Evolutionary conservation across 1,139 yeast genomes (phyloP), one percentile per base, ranked within the genome.

Genomic region (Yamadazyma membranifaciens): DNA sequence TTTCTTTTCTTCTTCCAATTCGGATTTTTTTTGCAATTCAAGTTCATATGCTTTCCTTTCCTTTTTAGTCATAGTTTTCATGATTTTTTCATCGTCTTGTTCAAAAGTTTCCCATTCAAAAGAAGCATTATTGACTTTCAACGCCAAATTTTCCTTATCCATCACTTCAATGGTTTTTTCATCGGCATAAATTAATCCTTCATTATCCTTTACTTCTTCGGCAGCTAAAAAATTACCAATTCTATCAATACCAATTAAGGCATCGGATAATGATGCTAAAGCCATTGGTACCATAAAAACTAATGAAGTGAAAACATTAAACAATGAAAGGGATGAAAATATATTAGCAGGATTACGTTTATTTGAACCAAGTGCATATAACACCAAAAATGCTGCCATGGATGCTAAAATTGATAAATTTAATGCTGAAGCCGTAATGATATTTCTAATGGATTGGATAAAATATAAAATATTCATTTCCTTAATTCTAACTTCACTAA

Each of bases 301-400:
- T 43, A 67, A 70, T 38, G 62, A 65, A 3, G 78, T 54, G 48
- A 77, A 66, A 24, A 78, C 73, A 52, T 81, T 82, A 66, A 42
- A 42, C 24, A 42, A 88, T 87, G 44, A 87, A 71, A 1, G 91
- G 73, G 96, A 83, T 0, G 96, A 78, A 56, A 89, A 89, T 14
- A 89, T 79, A 31, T 75, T 67, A 4, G 89, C 92, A 1, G 95
- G 82, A 44, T 71, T 69, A 47, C 79, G 71, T 17, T 40, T 40
- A 64, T 49, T 50, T 9, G 52, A 46, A 46, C 83, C 81, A 9
- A 81, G 62, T 31, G 75, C 80, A 50, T 81, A 83, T 50, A 86
- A 64, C 0, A 82, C 82, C 48, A 88, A 75, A 55, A 88, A 89
- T 0, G 96, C 75, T 2, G 81, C 70, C 75, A 85, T 71, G 3